These are phyloP conservation scores for Mytilinidion resinicola DNA, from an alignment of 495 filamentous ascomycete species.

Conservation along the genomic window DNA sequence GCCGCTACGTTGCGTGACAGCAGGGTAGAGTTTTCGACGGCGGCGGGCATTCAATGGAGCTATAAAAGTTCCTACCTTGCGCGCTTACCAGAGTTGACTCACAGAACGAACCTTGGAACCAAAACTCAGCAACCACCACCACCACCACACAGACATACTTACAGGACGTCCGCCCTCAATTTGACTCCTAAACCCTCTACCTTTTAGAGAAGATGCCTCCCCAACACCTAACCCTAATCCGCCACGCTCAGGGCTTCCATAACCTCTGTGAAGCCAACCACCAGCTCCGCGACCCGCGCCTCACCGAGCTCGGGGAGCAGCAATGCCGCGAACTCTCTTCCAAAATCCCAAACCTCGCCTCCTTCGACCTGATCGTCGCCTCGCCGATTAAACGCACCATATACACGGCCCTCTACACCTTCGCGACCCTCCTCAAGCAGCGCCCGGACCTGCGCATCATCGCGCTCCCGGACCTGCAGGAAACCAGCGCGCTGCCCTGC, in stretches of 20 bases:
- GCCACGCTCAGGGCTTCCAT: slow-evolving; percentile 64
- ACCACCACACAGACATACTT: too few relatives aligned
- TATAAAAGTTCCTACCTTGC: too few relatives aligned
- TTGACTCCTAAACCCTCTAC: too few relatives aligned
- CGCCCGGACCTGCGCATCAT: slow-evolving; percentile 50
- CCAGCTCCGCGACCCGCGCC: slow-evolving; percentile 61
- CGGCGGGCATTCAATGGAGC: too few relatives aligned
- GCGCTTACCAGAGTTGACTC: too few relatives aligned
- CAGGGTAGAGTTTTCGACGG: too few relatives aligned
- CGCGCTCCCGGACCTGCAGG: slow-evolving; percentile 74
- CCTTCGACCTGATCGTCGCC: slow-evolving; percentile 66
- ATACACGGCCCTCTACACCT: slow-evolving; percentile 69
- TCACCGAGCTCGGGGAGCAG: slow-evolving; percentile 67
- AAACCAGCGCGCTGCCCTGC: slow-evolving; percentile 68
- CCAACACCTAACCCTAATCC: slow-evolving; percentile 29
- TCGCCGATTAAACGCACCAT: slow-evolving; percentile 82
- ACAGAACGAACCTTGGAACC: too few relatives aligned
- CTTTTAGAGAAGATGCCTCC: slow-evolving; percentile 8
- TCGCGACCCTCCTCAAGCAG: slow-evolving; percentile 49
- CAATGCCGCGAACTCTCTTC: slow-evolving; percentile 64
- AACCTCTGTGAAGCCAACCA: slow-evolving; percentile 63
- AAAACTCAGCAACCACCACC: too few relatives aligned
- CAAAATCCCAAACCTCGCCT: slow-evolving; percentile 57
- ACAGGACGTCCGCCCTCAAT: too few relatives aligned
- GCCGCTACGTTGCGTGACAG: too few relatives aligned